Conservation (phyloP, 2,329 filamentous ascomycete genomes). For the Cercospora zeae-maydis region DNA sequence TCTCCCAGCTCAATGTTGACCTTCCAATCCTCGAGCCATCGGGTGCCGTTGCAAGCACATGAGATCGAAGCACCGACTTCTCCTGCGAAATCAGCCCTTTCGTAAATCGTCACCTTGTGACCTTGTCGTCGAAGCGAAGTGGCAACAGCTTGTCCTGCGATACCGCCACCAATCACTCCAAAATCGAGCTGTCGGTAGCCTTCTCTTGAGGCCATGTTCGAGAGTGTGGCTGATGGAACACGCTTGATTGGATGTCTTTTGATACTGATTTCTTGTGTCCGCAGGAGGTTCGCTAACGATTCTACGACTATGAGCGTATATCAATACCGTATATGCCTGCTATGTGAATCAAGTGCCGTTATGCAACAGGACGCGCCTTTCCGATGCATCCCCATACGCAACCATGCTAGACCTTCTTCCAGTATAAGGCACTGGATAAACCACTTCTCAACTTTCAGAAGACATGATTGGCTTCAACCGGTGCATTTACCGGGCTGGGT, state of each 20-base stretch:
- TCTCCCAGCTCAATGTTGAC: background rate
- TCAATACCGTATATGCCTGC: background rate
- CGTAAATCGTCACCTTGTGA: background rate
- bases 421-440: background rate
- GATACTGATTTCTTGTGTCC: too few species aligned
- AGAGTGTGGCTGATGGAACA: background rate
- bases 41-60: background rate
- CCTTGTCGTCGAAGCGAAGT: background rate
- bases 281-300: too few species aligned
- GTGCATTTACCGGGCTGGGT: background rate
- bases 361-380: background rate
- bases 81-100: background rate
- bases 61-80: conserved; percentile 1
- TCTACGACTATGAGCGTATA: too few species aligned
- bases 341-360: background rate
- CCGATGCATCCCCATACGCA: background rate
- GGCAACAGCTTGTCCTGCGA: background rate
- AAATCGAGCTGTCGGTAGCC: background rate
- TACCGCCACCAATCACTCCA: background rate
- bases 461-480: background rate
- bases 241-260: background rate
- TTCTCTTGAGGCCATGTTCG: background rate
- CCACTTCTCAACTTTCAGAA: background rate
- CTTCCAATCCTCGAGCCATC: background rate
- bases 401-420: background rate